phyloP scores from a whole-genome alignment of 805 yeast genomes.

The Metschnikowia hibisci region DNA sequence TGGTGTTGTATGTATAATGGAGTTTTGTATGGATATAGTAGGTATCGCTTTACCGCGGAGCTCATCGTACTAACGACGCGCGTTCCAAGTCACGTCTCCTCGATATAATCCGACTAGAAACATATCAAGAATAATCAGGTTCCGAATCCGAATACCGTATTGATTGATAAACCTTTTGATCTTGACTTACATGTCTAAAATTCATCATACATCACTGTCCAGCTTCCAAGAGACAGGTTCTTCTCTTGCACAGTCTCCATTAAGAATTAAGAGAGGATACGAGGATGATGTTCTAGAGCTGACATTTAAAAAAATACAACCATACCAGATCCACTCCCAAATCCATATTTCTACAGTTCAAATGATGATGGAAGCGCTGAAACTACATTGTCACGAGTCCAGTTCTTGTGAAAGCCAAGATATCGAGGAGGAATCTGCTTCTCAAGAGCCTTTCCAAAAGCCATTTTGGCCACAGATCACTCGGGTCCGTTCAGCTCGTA shows the following conservation, averaged over 20 bases:
- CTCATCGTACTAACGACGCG: constrained; percentile 3
- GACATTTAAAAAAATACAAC: constrained; percentile 22
- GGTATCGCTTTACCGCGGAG: background rate
- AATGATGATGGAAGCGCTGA: constrained; percentile 31
- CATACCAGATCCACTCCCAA: constrained; percentile 27
- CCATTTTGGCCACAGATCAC: constrained; percentile 18
- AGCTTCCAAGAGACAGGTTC: background rate
- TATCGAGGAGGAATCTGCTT: background rate
- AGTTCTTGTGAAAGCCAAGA: background rate
- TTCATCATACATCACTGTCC: background rate
- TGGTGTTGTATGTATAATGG: background rate
- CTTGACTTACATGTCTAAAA: too few relatives aligned
- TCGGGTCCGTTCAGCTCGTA: background rate
- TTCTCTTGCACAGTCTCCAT: constrained; percentile 5
- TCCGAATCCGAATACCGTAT: too few relatives aligned
- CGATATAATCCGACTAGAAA: too few relatives aligned
- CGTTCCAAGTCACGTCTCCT: background rate
- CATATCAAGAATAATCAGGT: too few relatives aligned
- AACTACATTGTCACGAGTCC: constrained; percentile 3
- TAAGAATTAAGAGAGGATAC: constrained; percentile 14
- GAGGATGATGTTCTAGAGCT: constrained; percentile 9
- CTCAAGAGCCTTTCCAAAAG: constrained; percentile 8
- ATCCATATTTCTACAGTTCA: constrained; percentile 27
- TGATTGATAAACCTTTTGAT: too few relatives aligned
- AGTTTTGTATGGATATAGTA: too few relatives aligned